phyloP scores from a whole-genome alignment of 176 grass and related monocot genomes.

The Echinochloa phyllopogon region DNA sequence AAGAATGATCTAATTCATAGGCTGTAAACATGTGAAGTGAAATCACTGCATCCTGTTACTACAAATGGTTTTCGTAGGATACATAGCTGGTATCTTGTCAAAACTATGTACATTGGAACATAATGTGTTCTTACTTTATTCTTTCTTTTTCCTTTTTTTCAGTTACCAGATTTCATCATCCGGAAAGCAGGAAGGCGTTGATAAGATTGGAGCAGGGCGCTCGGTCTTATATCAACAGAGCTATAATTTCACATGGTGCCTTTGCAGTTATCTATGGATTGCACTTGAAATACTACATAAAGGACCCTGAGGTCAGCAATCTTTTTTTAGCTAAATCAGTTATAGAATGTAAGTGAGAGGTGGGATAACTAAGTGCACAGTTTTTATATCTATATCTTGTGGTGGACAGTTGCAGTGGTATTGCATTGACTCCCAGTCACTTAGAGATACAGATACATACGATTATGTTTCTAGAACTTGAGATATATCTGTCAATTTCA shows the following conservation, averaged over 20 bases:
- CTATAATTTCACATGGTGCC: slow-evolving; percentile 62
- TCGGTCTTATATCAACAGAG: slow-evolving; percentile 73
- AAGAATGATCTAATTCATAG: neutral
- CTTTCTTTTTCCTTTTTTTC: slow-evolving; percentile 27
- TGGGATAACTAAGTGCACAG: neutral
- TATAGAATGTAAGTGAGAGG: neutral
- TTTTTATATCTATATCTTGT: slow-evolving; percentile 23
- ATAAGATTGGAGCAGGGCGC: slow-evolving; percentile 82
- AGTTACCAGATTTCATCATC: slow-evolving; percentile 77
- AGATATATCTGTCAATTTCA: slow-evolving; percentile 6
- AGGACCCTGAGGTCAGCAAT: slow-evolving; percentile 66
- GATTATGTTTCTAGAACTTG: slow-evolving; percentile 10
- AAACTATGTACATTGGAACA: neutral
- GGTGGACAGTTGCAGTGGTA: neutral
- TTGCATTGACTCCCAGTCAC: neutral
- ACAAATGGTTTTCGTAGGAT: neutral
- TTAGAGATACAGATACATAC: neutral
- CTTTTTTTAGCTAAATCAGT: slow-evolving; percentile 23
- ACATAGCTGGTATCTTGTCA: neutral
- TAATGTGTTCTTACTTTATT: slow-evolving; percentile 18
- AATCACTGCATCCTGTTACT: neutral
- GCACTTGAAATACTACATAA: slow-evolving; percentile 84
- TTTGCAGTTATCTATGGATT: slow-evolving; percentile 87
- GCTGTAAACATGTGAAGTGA: neutral
- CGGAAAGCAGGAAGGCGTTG: slow-evolving; percentile 72